A percentile compares a stretch with the other conserved stretches of the same genome.
Evolutionary conservation across 1,284 basidiomycete species (phyloP).

Genomic region (Phlebopus sp.): DNA sequence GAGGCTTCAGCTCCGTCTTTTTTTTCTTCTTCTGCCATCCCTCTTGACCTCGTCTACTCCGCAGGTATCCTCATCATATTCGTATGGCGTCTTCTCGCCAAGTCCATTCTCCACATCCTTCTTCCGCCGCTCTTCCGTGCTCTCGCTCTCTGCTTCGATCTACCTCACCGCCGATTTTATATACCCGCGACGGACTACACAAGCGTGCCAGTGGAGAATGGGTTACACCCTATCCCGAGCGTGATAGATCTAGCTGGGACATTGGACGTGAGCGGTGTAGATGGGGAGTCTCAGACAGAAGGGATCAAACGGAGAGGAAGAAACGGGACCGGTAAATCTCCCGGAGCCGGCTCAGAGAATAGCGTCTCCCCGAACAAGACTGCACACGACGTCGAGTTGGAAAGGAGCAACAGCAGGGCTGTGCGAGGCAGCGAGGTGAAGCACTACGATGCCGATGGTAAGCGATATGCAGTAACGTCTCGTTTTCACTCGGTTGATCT

Average conservation of each 20-base stretch:
- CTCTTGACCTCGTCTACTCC: conserved; percentile 2
- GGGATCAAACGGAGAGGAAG: conserved; percentile 24
- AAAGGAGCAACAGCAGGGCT: conserved; percentile 21
- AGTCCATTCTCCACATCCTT: conserved; percentile 66
- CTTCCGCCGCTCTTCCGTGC: conserved; percentile 83
- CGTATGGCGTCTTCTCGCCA: conserved; percentile 81
- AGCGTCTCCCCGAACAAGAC: conserved; percentile 11
- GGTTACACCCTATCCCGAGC: conserved; percentile 75
- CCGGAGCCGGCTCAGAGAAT: background rate
- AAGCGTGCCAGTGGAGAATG: conserved; percentile 57
- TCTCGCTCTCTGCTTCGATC: conserved; percentile 56
- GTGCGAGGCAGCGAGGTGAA: conserved; percentile 36
- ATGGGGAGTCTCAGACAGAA: conserved; percentile 17
- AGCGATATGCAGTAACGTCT: conserved; percentile 24
- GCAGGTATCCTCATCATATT: conserved; percentile 70
- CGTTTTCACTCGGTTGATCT: background rate
- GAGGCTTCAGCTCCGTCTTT: background rate
- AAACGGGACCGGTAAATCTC: conserved; percentile 1
- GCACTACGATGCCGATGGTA: conserved; percentile 87
- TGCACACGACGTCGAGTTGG: conserved; percentile 13
- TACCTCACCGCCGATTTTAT: conserved; percentile 82
- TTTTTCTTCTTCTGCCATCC: background rate
- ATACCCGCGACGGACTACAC: conserved; percentile 86
- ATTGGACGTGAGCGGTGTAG: conserved; percentile 34
- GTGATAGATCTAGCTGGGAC: conserved; percentile 74